Conservation (phyloP, 441 rosid species). For the Flueggea neowawraea region DNA sequence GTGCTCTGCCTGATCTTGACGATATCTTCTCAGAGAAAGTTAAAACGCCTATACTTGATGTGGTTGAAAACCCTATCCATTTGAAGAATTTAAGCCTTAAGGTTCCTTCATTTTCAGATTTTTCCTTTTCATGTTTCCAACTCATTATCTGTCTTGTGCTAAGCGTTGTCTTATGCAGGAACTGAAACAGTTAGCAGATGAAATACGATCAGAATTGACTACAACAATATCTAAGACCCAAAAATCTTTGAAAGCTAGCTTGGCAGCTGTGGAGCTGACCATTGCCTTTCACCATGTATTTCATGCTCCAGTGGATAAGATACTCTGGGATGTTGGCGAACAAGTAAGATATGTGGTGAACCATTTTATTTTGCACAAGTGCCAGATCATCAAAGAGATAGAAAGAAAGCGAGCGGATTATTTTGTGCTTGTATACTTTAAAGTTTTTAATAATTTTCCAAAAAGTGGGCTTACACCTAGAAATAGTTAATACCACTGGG, state of each 20-base stretch:
- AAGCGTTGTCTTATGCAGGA: constrained; percentile 45
- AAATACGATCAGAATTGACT: constrained; percentile 59
- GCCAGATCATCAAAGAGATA: too few relatives aligned
- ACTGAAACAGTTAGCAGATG: constrained; percentile 67
- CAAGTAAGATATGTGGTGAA: constrained; percentile 42
- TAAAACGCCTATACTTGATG: constrained; percentile 76
- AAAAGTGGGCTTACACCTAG: too few relatives aligned
- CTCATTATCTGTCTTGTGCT: background rate
- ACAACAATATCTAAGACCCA: constrained; percentile 44
- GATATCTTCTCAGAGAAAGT: constrained; percentile 60
- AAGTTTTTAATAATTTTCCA: too few relatives aligned
- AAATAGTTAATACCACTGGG: too few relatives aligned
- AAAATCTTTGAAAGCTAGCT: constrained; percentile 55
- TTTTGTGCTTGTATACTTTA: too few relatives aligned
- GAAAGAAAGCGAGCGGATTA: too few relatives aligned
- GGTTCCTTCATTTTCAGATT: constrained; percentile 37
- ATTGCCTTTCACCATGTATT: constrained; percentile 84
- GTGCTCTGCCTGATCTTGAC: constrained; percentile 65
- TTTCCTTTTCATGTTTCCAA: constrained; percentile 9
- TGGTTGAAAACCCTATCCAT: constrained; percentile 72
- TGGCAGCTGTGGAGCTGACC: constrained; percentile 79
- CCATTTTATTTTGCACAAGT: too few relatives aligned
- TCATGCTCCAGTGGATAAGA: constrained; percentile 81
- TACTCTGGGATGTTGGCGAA: constrained; percentile 88
- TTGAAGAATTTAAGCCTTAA: constrained; percentile 66